A percentile compares a stretch with the other conserved stretches of the same genome.
These are phyloP conservation scores for Cladosporium sp. DNA, from an alignment of 2,329 filamentous ascomycete genomes.

Conservation along the genomic window DNA sequence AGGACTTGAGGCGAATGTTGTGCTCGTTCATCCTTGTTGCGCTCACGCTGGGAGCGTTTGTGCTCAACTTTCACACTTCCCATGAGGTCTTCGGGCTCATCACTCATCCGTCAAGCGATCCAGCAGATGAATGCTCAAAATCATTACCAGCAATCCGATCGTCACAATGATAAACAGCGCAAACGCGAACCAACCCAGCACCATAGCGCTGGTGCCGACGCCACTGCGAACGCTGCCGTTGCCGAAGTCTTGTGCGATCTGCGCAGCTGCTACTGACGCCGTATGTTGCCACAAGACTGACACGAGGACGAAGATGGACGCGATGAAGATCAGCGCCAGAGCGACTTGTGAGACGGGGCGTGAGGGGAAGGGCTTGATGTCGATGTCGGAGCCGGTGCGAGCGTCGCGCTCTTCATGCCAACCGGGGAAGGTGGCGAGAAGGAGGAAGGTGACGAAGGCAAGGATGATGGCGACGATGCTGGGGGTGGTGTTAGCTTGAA, in stretches of 20 bases:
- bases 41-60: no score
- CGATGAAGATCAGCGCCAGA: slow-evolving; percentile 80
- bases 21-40: no score
- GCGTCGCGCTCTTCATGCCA: slow-evolving; percentile 91
- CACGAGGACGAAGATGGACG: slow-evolving; percentile 62
- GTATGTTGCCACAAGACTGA: slow-evolving; percentile 86
- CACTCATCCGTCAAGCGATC: slow-evolving; percentile 52
- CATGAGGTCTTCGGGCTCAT: slow-evolving; percentile 10
- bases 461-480: slow-evolving; percentile 98
- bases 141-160: slow-evolving; percentile 93
- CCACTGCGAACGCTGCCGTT: slow-evolving; percentile 84
- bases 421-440: slow-evolving; percentile 93
- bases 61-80: background rate
- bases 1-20: background rate
- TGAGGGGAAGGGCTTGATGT: slow-evolving; percentile 91
- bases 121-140: slow-evolving; percentile 82
- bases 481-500: slow-evolving; percentile 13
- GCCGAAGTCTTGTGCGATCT: slow-evolving; percentile 87
- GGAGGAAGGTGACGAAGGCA: slow-evolving; percentile 89
- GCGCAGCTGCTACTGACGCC: slow-evolving; percentile 88
- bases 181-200: slow-evolving; percentile 96
- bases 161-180: slow-evolving; percentile 90
- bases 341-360: slow-evolving; percentile 89
- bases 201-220: slow-evolving; percentile 92
- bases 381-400: slow-evolving; percentile 70